These are phyloP conservation scores for Diaporthe sp. DNA, from an alignment of 2,329 filamentous ascomycete genomes.

Conservation along the genomic window DNA sequence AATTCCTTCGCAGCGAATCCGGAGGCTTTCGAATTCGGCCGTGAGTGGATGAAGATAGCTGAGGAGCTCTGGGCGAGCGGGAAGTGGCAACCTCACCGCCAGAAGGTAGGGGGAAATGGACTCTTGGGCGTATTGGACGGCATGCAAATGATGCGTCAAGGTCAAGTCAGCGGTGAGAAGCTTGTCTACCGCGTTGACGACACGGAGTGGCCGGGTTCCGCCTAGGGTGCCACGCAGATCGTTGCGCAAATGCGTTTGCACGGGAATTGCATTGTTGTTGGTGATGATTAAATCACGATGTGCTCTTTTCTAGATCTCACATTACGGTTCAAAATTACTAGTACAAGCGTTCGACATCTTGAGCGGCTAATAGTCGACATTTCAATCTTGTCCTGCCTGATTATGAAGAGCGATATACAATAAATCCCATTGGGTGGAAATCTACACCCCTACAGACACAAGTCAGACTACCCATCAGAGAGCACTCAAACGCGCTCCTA, in stretches of 20 bases:
- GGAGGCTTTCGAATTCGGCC: slow-evolving; percentile 20
- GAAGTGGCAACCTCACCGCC: slow-evolving; percentile 31
- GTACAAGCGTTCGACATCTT: background rate
- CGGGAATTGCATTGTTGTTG: background rate
- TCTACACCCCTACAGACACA: no score
- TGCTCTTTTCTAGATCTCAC: background rate
- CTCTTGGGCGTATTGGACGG: slow-evolving; percentile 27
- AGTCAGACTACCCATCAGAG: no score
- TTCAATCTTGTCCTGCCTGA: no score
- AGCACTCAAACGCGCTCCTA: no score
- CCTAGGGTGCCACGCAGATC: background rate
- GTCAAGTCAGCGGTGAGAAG: slow-evolving; percentile 30
- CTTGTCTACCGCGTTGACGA: slow-evolving; percentile 37
- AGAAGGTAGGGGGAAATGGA: slow-evolving; percentile 1
- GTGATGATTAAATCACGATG: background rate
- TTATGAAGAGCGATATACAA: no score
- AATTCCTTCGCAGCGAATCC: slow-evolving; percentile 3
- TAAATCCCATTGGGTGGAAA: no score
- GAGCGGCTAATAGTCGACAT: no score
- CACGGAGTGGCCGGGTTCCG: background rate
- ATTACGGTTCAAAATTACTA: background rate
- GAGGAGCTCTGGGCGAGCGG: slow-evolving; percentile 31
- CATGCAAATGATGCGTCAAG: slow-evolving; percentile 27
- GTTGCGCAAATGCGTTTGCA: background rate
- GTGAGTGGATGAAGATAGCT: background rate